A percentile compares a stretch with the other conserved stretches of the same genome.
Conservation (phyloP, 352 stramenopile genomes). For the Phytophthora sp. region DNA sequence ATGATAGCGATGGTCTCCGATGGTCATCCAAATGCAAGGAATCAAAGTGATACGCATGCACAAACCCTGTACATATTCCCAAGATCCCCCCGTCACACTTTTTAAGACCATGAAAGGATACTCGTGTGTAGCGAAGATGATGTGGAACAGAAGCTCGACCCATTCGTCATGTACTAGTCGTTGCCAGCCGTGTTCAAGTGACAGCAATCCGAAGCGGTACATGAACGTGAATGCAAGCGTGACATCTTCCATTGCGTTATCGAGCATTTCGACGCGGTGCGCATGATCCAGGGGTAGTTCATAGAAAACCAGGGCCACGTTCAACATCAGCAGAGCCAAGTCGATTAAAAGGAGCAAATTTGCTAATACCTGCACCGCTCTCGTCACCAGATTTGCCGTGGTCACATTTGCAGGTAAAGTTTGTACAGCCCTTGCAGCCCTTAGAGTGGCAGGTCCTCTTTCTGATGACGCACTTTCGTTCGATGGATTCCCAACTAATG, state of each 20-base stretch:
- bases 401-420: background rate
- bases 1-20: slow-evolving; percentile 35
- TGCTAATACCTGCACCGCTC: background rate
- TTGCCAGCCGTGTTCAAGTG: slow-evolving; percentile 9
- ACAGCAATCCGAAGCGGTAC: slow-evolving; percentile 31
- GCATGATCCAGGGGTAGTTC: background rate
- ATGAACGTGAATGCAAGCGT: slow-evolving; percentile 44
- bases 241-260: slow-evolving; percentile 27
- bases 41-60: slow-evolving; percentile 48
- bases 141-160: slow-evolving; percentile 35
- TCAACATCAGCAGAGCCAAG: slow-evolving; percentile 15
- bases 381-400: background rate
- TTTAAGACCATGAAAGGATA: slow-evolving; percentile 41
- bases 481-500: background rate
- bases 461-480: background rate
- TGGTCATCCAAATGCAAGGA: slow-evolving; percentile 48
- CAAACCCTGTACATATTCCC: slow-evolving; percentile 36
- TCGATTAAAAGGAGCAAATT: slow-evolving; percentile 37
- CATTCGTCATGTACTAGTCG: slow-evolving; percentile 29
- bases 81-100: slow-evolving; percentile 20
- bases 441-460: background rate
- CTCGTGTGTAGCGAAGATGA: slow-evolving; percentile 51
- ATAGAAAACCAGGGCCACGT: slow-evolving; percentile 28
- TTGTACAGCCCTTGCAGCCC: background rate
- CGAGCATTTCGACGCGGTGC: slow-evolving; percentile 10